Percentiles rank a stretch among this genome's conserved stretches.
Evolutionary conservation across 2,329 filamentous ascomycete species (phyloP).

Genomic region (Coleophoma cylindrospora): DNA sequence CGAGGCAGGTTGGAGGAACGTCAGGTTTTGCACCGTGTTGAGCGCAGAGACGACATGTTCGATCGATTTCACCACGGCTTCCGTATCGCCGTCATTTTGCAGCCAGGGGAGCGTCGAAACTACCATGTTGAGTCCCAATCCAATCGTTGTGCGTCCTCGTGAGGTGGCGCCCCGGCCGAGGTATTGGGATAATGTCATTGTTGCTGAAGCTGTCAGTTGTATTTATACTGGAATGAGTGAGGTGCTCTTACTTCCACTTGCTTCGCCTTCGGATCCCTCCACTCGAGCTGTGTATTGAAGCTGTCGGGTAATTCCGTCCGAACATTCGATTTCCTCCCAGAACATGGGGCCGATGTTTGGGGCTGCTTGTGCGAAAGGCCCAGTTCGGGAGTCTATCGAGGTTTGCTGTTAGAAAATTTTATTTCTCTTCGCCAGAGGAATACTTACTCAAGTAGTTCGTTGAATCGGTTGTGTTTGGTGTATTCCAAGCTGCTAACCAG

Average conservation of each 20-base stretch:
- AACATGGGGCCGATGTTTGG: conserved; percentile 61
- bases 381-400: conserved; percentile 32
- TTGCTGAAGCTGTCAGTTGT: conserved; percentile 23
- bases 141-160: conserved; percentile 57
- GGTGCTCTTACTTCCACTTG: conserved; percentile 10
- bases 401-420: not conserved
- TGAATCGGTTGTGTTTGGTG: conserved; percentile 37
- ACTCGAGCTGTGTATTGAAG: conserved; percentile 64
- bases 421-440: not conserved
- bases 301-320: conserved; percentile 56
- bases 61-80: conserved; percentile 60
- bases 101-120: conserved; percentile 58
- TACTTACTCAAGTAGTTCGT: conserved; percentile 36
- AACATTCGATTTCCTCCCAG: conserved; percentile 52
- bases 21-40: conserved; percentile 46
- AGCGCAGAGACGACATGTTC: conserved; percentile 54
- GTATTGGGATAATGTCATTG: conserved; percentile 54
- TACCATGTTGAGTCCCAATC: conserved; percentile 48
- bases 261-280: conserved; percentile 33
- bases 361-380: conserved; percentile 58
- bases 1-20: conserved; percentile 48
- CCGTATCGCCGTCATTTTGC: conserved; percentile 41
- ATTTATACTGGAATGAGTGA: not conserved
- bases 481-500: conserved; percentile 56
- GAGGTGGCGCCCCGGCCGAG: conserved; percentile 60